These are phyloP conservation scores for Heterobasidion annosum DNA, from an alignment of 1,284 basidiomycete genomes.

Conservation along the genomic window DNA sequence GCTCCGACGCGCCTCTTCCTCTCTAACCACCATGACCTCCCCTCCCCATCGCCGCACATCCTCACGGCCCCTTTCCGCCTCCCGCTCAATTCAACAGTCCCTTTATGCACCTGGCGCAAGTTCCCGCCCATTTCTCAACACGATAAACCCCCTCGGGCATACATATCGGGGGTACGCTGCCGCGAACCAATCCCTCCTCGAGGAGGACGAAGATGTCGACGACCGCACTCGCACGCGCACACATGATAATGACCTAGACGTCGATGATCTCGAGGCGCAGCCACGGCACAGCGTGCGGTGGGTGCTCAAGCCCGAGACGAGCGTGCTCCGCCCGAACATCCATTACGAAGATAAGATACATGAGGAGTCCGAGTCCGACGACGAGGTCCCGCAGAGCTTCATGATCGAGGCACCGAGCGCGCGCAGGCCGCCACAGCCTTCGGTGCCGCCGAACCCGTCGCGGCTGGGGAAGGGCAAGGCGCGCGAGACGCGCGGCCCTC, in stretches of 20 bases:
- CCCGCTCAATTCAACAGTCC: constrained; percentile 28
- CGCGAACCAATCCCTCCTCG: constrained; percentile 55
- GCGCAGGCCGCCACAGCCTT: constrained; percentile 22
- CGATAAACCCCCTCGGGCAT: constrained; percentile 74
- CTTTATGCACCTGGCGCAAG: constrained; percentile 33
- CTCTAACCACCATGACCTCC: constrained; percentile 1
- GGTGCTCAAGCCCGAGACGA: constrained; percentile 29
- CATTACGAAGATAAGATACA: constrained; percentile 48
- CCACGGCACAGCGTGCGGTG: constrained; percentile 22
- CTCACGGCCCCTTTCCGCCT: constrained; percentile 6
- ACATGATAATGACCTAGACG: constrained; percentile 34
- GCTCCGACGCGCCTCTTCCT: background rate
- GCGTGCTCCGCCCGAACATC: constrained; percentile 54
- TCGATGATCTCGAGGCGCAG: constrained; percentile 43
- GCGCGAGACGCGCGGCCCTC: constrained; percentile 11
- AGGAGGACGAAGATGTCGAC: constrained; percentile 50
- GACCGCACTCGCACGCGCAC: constrained; percentile 12
- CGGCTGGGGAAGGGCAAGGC: constrained; percentile 28
- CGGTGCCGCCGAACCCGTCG: constrained; percentile 10
- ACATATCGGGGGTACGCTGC: constrained; percentile 61
- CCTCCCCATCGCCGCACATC: background rate
- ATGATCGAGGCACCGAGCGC: constrained; percentile 55
- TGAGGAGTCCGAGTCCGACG: constrained; percentile 59
- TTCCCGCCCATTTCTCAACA: constrained; percentile 69
- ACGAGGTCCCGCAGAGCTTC: constrained; percentile 75